Base-by-base conservation (phyloP, 2,329 filamentous ascomycete species). In the Didymella keratinophila region DNA sequence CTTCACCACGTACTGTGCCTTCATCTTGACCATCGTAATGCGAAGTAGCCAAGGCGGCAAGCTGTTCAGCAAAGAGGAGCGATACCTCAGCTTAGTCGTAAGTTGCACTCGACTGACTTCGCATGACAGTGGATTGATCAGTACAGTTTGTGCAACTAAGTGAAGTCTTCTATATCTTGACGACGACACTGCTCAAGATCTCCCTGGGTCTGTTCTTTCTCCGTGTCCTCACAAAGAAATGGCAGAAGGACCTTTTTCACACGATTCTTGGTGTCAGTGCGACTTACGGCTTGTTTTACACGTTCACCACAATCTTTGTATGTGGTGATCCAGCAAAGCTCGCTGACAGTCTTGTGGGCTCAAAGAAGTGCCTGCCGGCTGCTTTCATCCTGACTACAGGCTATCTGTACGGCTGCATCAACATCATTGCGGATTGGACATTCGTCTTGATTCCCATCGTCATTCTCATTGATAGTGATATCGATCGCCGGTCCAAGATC, bases 91-190 rank as follows among this genome's bases (percentile, higher is more conserved):
- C 10, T 50, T 73, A 12, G 58, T 69, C 18, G 68, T 72, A 67
- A 9, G 67, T 56, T 10, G 20, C 10, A 20, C 20, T 4, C n/a
- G 2, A 1, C 25, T 7, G 23, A 11, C 3, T 9, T 25, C 5
- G 7, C 27, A 11, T 14, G n/a, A 5, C 4, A 18, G 21, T 11
- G 4, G 21, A 46, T 58, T 65, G 39, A 70, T 41, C 21, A 21
- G 39, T 10, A 20, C 20, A 75, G 72, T 71, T 69, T 23, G 62
- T 76, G 18, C 71, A 75, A 64, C 63, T 75, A 6, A 64, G 62
- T 18, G 83, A 86, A 64, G 74, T 83, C 47, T 83, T 81, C 67
- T 87, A 86, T 67, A 79, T 82, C 25, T 74, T 83, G 59, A 78
- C 80, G 0, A 83, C 80, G 7, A 78, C 79, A 6, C 66, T 81